These are phyloP conservation scores for Boletus bicolor DNA, from an alignment of 768 basidiomycete genomes.

Conservation along the genomic window DNA sequence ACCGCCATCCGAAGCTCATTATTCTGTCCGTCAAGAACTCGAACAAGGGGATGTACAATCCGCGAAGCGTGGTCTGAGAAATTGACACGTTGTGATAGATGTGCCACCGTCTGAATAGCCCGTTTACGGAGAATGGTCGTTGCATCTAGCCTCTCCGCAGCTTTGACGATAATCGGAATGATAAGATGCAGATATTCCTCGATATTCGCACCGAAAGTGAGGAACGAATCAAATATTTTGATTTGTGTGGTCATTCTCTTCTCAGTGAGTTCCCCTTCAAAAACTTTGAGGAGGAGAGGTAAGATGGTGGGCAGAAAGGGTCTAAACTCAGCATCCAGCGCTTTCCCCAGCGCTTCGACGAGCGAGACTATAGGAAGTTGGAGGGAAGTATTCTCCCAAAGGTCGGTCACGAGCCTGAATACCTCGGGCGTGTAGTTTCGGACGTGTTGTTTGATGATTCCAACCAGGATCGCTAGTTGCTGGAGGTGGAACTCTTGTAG, in stretches of 20 bases:
- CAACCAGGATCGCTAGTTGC: conserved; percentile 91
- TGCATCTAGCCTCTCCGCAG: conserved; percentile 81
- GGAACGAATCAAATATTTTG: conserved; percentile 91
- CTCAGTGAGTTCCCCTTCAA: conserved; percentile 84
- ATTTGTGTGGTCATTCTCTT: conserved; percentile 75
- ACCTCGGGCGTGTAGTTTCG: conserved; percentile 87
- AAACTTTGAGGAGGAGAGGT: conserved; percentile 85
- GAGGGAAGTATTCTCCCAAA: conserved; percentile 82
- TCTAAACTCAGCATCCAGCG: conserved; percentile 95
- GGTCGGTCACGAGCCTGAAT: conserved; percentile 80
- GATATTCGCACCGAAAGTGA: conserved; percentile 93
- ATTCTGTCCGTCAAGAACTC: conserved; percentile 71
- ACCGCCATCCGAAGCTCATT: conserved; percentile 83
- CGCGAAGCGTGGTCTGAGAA: conserved; percentile 97
- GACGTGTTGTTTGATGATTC: conserved; percentile 96
- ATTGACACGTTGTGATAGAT: conserved; percentile 87
- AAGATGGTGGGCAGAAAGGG: conserved; percentile 90
- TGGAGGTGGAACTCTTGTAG: conserved; percentile 92
- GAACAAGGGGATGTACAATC: conserved; percentile 91
- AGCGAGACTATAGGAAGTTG: conserved; percentile 91
- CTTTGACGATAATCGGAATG: conserved; percentile 89
- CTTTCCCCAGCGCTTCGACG: conserved; percentile 88
- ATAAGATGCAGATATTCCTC: conserved; percentile 98
- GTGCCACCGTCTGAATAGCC: conserved; percentile 89
- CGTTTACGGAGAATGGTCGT: conserved; percentile 74